Evolutionary conservation across 129 eudicot genomes (phyloP).

Genomic region (Helichrysum umbraculigerum): DNA sequence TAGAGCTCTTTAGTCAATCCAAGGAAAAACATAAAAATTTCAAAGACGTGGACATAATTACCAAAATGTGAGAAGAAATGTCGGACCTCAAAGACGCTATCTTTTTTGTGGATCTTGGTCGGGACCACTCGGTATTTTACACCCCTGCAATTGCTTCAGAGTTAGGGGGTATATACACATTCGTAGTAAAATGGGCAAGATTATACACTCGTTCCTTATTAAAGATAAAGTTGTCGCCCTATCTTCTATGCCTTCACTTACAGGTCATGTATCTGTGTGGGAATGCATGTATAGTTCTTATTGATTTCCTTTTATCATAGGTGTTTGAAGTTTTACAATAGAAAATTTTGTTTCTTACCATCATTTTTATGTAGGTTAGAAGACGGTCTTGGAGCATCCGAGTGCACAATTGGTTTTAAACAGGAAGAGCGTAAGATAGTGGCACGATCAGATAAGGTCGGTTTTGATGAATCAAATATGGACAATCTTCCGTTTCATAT

Average conservation of each 20-base stretch:
- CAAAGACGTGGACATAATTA: no score
- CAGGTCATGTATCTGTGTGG: background rate
- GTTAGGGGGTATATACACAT: background rate
- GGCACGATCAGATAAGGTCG: background rate
- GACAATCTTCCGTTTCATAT: background rate
- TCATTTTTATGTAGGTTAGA: background rate
- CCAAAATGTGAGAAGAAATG: no score
- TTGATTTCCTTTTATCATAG: no score
- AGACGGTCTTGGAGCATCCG: background rate
- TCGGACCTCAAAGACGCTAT: no score
- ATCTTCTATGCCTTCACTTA: background rate
- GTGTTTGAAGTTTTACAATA: no score
- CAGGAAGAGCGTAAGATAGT: background rate
- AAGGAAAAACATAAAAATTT: no score
- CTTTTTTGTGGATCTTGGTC: no score
- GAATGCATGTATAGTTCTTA: no score
- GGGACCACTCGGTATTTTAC: background rate
- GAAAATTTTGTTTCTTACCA: background rate
- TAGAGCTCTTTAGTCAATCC: no score
- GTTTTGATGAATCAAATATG: background rate
- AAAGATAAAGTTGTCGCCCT: background rate
- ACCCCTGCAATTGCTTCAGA: background rate
- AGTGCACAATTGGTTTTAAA: background rate
- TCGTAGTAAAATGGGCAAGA: background rate
- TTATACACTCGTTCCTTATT: background rate